Percentiles rank a stretch among this genome's conserved stretches.
Evolutionary conservation across 169 alveolate genomes (phyloP).

Genomic region (Plasmodium billcollinsi): DNA sequence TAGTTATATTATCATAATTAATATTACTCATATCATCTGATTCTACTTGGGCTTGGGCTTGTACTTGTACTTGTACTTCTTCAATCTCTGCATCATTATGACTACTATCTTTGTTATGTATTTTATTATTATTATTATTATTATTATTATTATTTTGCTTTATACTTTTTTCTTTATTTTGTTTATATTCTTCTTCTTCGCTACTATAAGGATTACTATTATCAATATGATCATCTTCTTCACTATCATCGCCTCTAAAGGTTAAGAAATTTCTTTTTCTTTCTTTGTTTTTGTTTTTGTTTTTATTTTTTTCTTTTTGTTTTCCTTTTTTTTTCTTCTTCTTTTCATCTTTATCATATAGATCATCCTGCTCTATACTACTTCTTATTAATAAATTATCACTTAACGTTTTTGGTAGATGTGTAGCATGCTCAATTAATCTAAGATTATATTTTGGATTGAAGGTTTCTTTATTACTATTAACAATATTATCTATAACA

Average conservation of each 20-base stretch:
- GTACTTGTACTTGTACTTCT: not conserved
- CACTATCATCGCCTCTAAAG: too few species aligned
- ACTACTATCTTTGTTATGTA: not conserved
- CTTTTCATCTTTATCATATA: conserved; percentile 5
- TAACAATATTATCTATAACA: conserved; percentile 61
- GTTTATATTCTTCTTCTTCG: conserved; percentile 5
- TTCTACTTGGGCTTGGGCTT: not conserved
- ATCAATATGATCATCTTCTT: not conserved
- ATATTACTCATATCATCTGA: conserved; percentile 10
- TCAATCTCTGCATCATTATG: not conserved
- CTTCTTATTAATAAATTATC: conserved; percentile 36
- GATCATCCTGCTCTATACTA: conserved; percentile 8
- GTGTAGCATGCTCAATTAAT: conserved; percentile 81
- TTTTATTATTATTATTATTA: conserved; percentile 14
- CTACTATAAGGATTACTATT: conserved; percentile 11
- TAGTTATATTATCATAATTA: conserved; percentile 22
- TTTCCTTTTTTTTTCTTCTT: conserved; percentile 6
- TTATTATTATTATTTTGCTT: too few species aligned
- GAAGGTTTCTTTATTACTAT: conserved; percentile 40
- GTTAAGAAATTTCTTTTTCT: too few species aligned
- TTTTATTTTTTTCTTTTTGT: conserved; percentile 15
- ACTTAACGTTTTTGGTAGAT: conserved; percentile 68
- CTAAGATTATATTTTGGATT: conserved; percentile 81
- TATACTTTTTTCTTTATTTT: not conserved
- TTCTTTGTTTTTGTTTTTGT: not conserved